These are phyloP conservation scores for Secale cereale DNA, from an alignment of 176 grass and related monocot species.

Conservation along the genomic window DNA sequence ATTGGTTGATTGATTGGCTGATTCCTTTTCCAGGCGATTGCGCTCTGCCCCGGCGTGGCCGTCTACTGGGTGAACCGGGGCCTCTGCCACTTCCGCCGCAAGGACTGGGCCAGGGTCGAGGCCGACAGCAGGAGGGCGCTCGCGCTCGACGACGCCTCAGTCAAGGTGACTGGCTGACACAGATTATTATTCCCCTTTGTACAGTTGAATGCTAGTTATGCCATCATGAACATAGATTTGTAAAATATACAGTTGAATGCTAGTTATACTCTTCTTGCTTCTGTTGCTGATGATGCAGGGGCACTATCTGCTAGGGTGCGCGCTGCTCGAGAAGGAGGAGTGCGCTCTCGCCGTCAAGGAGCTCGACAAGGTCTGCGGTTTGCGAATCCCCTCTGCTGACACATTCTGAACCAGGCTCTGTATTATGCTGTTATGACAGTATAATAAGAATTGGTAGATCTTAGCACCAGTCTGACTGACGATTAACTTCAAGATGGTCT, in stretches of 20 bases:
- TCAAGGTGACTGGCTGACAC: conserved; percentile 44
- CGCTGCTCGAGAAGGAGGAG: conserved; percentile 59
- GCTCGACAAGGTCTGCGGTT: conserved; percentile 56
- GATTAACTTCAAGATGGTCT: background rate
- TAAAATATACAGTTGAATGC: background rate
- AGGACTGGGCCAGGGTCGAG: conserved; percentile 83
- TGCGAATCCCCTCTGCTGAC: background rate
- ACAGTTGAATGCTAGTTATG: no score
- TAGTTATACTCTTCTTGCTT: background rate
- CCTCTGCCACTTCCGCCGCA: conserved; percentile 61
- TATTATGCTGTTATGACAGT: background rate
- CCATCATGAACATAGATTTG: no score
- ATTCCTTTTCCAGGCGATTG: conserved; percentile 56
- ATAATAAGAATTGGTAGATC: no score
- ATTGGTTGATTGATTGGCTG: background rate
- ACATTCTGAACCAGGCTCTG: background rate
- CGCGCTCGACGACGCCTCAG: conserved; percentile 54
- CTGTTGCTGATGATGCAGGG: conserved; percentile 33
- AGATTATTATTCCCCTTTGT: background rate
- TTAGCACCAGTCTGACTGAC: background rate
- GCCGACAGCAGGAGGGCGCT: conserved; percentile 85
- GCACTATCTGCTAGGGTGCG: conserved; percentile 68
- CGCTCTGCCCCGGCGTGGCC: conserved; percentile 64
- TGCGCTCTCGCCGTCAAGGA: conserved; percentile 44
- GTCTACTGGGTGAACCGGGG: conserved; percentile 85